Evolutionary conservation across 106 monocot species (phyloP), one percentile per base, ranked within the genome.

Genomic region (Triglochin maritima): DNA sequence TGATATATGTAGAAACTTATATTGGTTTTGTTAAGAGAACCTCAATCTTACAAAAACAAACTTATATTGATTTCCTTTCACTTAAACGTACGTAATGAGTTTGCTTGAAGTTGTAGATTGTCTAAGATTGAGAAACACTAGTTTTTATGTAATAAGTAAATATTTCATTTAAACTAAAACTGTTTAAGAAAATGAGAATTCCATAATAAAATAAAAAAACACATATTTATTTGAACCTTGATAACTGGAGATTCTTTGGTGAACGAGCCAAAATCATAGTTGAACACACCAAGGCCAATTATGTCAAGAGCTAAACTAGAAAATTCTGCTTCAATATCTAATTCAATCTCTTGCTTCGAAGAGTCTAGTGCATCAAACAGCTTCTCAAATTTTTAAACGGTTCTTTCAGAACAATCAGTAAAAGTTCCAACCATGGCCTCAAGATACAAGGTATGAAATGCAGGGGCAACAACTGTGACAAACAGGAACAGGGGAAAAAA

Each of bases 261-360:
- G 41, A 98, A 81, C 43, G 96, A 98, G 41, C 88, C 91, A 72
- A 98, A 92, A 74, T 98, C 96, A 77, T 86, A 88, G 79, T 98
- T 98, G 70, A 98, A 98, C n/a, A 98, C 86, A 69, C 82, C 96
- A 68, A 92, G 67, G 9, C 96, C 96, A 77, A 98, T 98, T 55
- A 92, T 86, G 55, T 98, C 96, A 51, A 98, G 96, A 44, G 96
- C 91, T 73, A 98, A 65, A 84, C 78, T 92, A 70, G 91, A 98
- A 81, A 98, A 98, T 69, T 98, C 96, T 47, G 96, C 90, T 86
- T 98, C 96, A 50, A 98, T 83, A 74, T 98, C 96, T 62, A 98
- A 58, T 65, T 92, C 91, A 50, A 88, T 84, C 76, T 78, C 68
- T 17, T 81, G 70, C 57, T 47, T 57, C 12, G 49, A 63, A 62